Conservation (phyloP, 2,329 filamentous ascomycete genomes). For the Paecilomyces fulvus region DNA sequence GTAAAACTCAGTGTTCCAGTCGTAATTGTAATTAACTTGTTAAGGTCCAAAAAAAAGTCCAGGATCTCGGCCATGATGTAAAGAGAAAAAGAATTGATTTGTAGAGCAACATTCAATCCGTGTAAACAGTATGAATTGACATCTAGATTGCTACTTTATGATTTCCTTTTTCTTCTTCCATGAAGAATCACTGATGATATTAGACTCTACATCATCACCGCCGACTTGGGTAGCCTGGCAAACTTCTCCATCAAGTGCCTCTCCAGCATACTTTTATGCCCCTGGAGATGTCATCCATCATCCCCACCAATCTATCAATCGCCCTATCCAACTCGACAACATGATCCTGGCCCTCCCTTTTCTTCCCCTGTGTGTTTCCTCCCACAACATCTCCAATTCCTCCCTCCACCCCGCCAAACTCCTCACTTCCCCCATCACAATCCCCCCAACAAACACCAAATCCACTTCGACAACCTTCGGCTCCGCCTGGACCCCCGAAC, state of each 20-base stretch:
- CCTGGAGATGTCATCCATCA: constrained; percentile 18
- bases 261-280: constrained; percentile 30
- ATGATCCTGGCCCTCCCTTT: constrained; percentile 38
- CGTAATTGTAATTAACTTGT: too few species aligned
- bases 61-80: too few species aligned
- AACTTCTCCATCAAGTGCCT: constrained; percentile 16
- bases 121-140: too few species aligned
- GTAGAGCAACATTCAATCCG: too few species aligned
- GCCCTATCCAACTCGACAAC: not conserved
- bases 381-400: constrained; percentile 67
- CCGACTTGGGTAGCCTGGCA: not conserved
- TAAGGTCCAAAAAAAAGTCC: too few species aligned
- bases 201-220: not conserved
- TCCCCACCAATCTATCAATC: not conserved
- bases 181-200: too few species aligned
- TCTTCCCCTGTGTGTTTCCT: constrained; percentile 32
- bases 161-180: too few species aligned
- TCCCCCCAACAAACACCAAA: constrained; percentile 62
- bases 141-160: too few species aligned
- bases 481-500: constrained; percentile 47
- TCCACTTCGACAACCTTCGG: constrained; percentile 51
- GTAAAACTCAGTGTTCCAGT: too few species aligned
- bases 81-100: too few species aligned
- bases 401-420: constrained; percentile 71
- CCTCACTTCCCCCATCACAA: constrained; percentile 64